A percentile compares a stretch with the other conserved stretches of the same genome.
Conservation (phyloP, 495 filamentous ascomycete genomes). For the Xylaria nigripes region DNA sequence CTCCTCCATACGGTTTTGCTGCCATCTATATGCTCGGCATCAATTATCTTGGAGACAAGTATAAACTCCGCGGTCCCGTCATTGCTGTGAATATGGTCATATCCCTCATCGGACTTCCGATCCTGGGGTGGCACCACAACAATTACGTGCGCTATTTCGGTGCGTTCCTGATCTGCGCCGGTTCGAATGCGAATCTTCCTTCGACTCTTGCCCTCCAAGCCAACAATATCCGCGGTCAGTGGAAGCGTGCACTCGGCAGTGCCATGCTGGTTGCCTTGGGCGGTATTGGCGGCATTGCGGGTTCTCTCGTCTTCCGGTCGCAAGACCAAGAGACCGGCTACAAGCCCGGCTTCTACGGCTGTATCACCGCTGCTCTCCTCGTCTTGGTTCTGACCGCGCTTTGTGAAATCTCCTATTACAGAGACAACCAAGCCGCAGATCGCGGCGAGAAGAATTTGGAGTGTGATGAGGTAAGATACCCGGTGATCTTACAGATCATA, state of each 20-base stretch:
- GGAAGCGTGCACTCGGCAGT: conserved; percentile 54
- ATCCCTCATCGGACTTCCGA: conserved; percentile 33
- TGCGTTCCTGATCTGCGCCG: conserved; percentile 50
- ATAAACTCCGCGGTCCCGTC: conserved; percentile 45
- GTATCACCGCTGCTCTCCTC: conserved; percentile 31
- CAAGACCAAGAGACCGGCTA: conserved; percentile 33
- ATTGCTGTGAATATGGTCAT: conserved; percentile 43
- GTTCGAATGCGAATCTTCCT: conserved; percentile 49
- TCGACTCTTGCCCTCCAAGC: conserved; percentile 45
- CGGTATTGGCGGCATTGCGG: conserved; percentile 53
- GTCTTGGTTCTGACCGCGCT: conserved; percentile 30
- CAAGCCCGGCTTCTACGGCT: conserved; percentile 38
- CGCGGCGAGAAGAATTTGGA: conserved; percentile 39
- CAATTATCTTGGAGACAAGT: conserved; percentile 48
- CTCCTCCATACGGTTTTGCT: conserved; percentile 52
- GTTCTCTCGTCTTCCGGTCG: conserved; percentile 48
- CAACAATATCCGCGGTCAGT: conserved; percentile 60
- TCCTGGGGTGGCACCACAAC: conserved; percentile 44
- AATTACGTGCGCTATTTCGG: conserved; percentile 51
- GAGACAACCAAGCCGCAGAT: conserved; percentile 35
- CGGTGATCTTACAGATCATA: background rate
- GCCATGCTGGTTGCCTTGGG: conserved; percentile 49
- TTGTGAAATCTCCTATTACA: conserved; percentile 24
- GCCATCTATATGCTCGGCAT: conserved; percentile 48
- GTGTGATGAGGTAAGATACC: conserved; percentile 30